A percentile compares a stretch with the other conserved stretches of the same genome.
These are phyloP conservation scores for Populus deltoides DNA, from an alignment of 345 rosid genomes.

Conservation along the genomic window DNA sequence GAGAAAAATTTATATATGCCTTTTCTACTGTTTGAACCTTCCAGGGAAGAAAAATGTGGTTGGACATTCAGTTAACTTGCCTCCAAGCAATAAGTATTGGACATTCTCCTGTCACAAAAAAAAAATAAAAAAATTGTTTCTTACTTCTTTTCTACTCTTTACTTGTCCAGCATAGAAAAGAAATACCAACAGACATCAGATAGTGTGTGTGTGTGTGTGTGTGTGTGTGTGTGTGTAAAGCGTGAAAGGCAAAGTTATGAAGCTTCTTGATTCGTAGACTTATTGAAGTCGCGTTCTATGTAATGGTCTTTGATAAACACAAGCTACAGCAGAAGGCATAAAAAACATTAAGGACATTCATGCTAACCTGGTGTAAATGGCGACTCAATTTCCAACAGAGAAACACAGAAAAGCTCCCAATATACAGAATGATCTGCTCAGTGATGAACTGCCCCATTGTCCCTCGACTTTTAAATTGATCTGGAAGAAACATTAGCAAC, in stretches of 20 bases:
- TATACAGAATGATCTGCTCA: constrained; percentile 53
- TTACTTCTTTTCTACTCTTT: no score
- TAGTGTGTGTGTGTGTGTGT: no score
- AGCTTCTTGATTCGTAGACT: background rate
- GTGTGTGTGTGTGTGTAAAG: background rate
- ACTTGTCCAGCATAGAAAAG: background rate
- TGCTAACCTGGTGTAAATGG: constrained; percentile 75
- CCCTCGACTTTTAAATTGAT: constrained; percentile 32
- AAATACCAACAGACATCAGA: background rate
- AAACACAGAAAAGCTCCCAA: constrained; percentile 56
- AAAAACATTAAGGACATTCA: background rate
- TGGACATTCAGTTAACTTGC: background rate
- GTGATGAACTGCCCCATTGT: constrained; percentile 44
- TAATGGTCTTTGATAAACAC: background rate
- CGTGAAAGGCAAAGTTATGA: background rate
- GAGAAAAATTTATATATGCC: background rate
- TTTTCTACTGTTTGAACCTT: background rate
- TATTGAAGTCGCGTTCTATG: background rate
- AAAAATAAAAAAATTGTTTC: background rate
- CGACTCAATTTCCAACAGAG: constrained; percentile 87
- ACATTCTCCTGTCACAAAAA: background rate
- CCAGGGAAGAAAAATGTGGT: background rate
- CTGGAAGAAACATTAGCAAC: constrained; percentile 42
- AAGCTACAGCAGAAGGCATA: background rate
- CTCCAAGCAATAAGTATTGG: background rate